Evolutionary conservation across 2,329 filamentous ascomycete genomes (phyloP), one percentile per base, ranked within the genome.

Genomic region (Dactylellina sp.): DNA sequence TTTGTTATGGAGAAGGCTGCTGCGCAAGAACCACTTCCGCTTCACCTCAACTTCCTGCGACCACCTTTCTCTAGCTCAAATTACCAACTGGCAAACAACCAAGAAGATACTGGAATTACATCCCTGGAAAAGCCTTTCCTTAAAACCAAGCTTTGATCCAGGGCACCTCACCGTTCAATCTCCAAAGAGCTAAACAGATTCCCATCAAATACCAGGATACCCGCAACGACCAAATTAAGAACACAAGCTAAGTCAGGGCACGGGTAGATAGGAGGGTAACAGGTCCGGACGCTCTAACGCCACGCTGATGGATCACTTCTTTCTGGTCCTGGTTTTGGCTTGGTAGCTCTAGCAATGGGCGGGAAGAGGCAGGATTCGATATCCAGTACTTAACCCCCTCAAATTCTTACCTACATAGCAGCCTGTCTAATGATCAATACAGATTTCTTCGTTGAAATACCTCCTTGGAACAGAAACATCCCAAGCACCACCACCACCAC

Each of bases 371-470:
- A 74, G 40, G 50, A 66, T 35, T 39, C 55, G 16, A 56, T 74
- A 56, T 74, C 70, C 18, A 66, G 70, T 74, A 74, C 46, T 47
- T 4, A 24, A 11, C 25, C 20, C 11, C 44, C 44, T 40, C 25
- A 11, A 20, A 14, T 22, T 11, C 18, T 12, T 42, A 20, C 12
- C 7, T 7, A 14, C 16, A 37, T 22, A 12, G 39, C 24, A 14
- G 7, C 20, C 5, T 46, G 9, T 35, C 62, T 61, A 56, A 71
- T 53, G 25, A 22, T n/a, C 35, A 20, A 4, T 28, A 28, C n/a
- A 72, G 68, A 60, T 64, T 72, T 72, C 60, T 72, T 72, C 53
- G 40, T 72, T 24, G 68, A 72, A 35, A 72, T 72, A 46, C 68
- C 68, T 18, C 47, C 53, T 7, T 18, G 25, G 18, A 53, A 60